These are phyloP conservation scores for Heterobasidion occidentale DNA, from an alignment of 1,284 basidiomycete genomes.

Conservation along the genomic window DNA sequence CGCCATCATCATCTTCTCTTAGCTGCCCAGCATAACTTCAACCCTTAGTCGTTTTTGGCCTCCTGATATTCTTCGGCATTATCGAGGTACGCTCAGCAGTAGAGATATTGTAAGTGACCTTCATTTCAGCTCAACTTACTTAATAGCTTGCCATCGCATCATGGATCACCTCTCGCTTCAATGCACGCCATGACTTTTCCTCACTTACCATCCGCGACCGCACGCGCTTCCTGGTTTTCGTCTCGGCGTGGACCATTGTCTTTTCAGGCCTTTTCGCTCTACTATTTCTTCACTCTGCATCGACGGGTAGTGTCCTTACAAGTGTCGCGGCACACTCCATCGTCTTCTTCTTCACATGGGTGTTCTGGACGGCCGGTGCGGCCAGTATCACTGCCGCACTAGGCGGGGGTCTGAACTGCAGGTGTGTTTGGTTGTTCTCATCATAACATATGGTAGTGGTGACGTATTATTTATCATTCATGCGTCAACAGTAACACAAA, in stretches of 20 bases:
- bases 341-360: constrained; percentile 55
- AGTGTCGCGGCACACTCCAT: constrained; percentile 31
- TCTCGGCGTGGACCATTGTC: constrained; percentile 61
- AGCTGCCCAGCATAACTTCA: not conserved
- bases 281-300: constrained; percentile 42
- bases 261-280: constrained; percentile 41
- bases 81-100: not conserved
- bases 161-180: constrained; percentile 58
- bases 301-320: constrained; percentile 39
- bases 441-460: not conserved
- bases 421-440: constrained; percentile 25
- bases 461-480: not conserved
- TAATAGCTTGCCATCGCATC: constrained; percentile 54
- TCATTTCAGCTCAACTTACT: no score
- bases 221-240: constrained; percentile 57
- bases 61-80: constrained; percentile 3
- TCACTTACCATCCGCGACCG: constrained; percentile 44
- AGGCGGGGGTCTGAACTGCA: constrained; percentile 63
- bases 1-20: not conserved
- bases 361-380: constrained; percentile 29
- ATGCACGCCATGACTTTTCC: constrained; percentile 44
- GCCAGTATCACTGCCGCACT: constrained; percentile 58
- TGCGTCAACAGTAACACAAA: constrained; percentile 20
- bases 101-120: no score
- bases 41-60: not conserved